Evolutionary conservation across 192 early-diverging fungal genomes (phyloP), one percentile per base, ranked within the genome.

Genomic region (Umbelopsis ramanniana): DNA sequence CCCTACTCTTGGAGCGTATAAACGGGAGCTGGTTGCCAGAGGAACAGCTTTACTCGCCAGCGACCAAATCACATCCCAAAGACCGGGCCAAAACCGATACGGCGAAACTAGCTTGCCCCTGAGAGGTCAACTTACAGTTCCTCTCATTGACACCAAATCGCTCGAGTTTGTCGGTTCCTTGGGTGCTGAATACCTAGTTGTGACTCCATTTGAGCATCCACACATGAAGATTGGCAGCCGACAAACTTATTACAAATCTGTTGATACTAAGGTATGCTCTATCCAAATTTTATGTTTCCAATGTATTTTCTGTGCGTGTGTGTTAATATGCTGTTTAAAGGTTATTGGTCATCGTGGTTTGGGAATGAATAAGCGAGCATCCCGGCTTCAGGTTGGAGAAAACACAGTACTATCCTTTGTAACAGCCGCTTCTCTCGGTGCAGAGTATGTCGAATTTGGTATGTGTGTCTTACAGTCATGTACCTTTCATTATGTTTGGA

Each of bases 391-490:
- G 76, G 79, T 97, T 9, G 94, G 94, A 6, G 97, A 98, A 79
- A 98, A 98, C 80, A 97, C 97, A 0, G 83, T 93, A 4, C 80
- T 93, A 52, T 96, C 94, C 0, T 93, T 98, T 80, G 82, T 90
- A 22, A 90, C 92, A 4, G 95, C 96, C 2, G 87, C 89, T n/a
- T 84, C 88, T 10, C 81, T 93, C 33, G 97, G 97, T 52, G 95
- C 90, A 6, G 85, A 90, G 66, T 96, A 90, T 67, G 91, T 98
- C 14, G 97, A 98, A 78, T 97, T 98, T 86, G 92, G 90, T 91
- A 82, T 29, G 77, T 10, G 8, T 26, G 19, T 35, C 26, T 43
- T 43, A 11, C 33, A 37, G 10, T 37, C 0, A 14, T 29, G 14
- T 29, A 37, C 26, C 57, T 14, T 15, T 37, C 33, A 63, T 19